Conservation (phyloP, 179 eudicot species). For the Amaranthus tricolor region DNA sequence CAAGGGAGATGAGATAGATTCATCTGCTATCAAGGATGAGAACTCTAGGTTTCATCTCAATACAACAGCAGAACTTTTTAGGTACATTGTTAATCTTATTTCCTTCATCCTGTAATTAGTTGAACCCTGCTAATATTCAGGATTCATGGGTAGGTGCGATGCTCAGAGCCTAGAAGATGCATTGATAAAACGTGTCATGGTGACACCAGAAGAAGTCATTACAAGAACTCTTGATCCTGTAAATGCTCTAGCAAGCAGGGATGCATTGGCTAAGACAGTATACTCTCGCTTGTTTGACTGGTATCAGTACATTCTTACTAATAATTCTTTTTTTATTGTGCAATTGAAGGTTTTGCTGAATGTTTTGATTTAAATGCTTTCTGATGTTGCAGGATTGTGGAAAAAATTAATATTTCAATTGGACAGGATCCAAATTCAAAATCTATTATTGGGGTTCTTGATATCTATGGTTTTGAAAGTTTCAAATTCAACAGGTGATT, state of each 20-base stretch:
- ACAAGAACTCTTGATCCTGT: slow-evolving; percentile 85
- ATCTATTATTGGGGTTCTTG: slow-evolving; percentile 93
- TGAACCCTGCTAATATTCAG: slow-evolving; percentile 25
- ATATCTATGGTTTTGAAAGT: slow-evolving; percentile 98
- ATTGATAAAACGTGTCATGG: slow-evolving; percentile 88
- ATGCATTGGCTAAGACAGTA: slow-evolving; percentile 89
- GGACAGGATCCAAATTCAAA: slow-evolving; percentile 88
- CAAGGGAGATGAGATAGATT: slow-evolving; percentile 45
- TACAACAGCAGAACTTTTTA: slow-evolving; percentile 45
- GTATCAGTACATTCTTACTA: slow-evolving; percentile 32
- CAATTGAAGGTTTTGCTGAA: background rate
- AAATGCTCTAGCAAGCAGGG: slow-evolving; percentile 80
- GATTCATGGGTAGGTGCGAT: slow-evolving; percentile 62
- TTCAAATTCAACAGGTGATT: slow-evolving; percentile 92
- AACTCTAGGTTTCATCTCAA: slow-evolving; percentile 44
- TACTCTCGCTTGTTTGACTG: slow-evolving; percentile 93
- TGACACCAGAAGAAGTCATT: slow-evolving; percentile 95
- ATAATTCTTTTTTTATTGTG: slow-evolving; percentile 1
- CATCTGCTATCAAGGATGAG: slow-evolving; percentile 45
- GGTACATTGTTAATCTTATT: slow-evolving; percentile 22
- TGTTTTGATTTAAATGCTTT: slow-evolving; percentile 6
- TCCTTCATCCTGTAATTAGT: slow-evolving; percentile 4
- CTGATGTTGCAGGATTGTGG: slow-evolving; percentile 73
- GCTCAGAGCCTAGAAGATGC: slow-evolving; percentile 82
- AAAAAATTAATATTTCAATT: slow-evolving; percentile 85